phyloP scores from a whole-genome alignment of 129 eudicot species.

The Centaurea solstitialis region DNA sequence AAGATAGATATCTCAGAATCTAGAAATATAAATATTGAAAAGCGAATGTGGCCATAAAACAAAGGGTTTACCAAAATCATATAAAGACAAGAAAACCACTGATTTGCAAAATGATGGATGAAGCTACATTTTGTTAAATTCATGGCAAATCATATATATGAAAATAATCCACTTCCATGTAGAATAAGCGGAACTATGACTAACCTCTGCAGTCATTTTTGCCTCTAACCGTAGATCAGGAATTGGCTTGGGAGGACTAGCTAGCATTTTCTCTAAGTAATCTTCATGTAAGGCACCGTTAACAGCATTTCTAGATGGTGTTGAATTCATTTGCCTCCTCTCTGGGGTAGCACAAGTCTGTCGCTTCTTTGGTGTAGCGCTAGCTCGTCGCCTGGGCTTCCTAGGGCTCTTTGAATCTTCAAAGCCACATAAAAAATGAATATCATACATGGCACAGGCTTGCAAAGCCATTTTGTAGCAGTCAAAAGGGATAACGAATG shows the following conservation, averaged over 20 bases:
- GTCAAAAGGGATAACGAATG: not conserved
- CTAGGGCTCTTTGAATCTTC: constrained; percentile 59
- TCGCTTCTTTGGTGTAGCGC: constrained; percentile 50
- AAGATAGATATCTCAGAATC: constrained; percentile 9
- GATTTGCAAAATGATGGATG: not conserved
- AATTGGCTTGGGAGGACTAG: constrained; percentile 46
- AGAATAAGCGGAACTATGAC: constrained; percentile 15
- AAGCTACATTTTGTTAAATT: not conserved
- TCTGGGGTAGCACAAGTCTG: constrained; percentile 46
- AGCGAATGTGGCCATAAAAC: not conserved
- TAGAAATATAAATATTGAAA: not conserved
- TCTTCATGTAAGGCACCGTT: constrained; percentile 36
- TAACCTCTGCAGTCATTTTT: constrained; percentile 85
- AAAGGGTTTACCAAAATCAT: not conserved
- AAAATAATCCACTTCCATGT: constrained; percentile 6
- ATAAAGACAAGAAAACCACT: not conserved
- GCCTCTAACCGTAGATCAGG: constrained; percentile 93
- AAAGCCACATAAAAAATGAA: constrained; percentile 6
- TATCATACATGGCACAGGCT: not conserved
- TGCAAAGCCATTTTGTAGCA: not conserved
- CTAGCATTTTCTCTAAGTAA: constrained; percentile 33
- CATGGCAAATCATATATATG: not conserved
- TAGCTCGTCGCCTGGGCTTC: constrained; percentile 43
- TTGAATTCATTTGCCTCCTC: constrained; percentile 43
- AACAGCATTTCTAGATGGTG: constrained; percentile 40